Conservation (phyloP, 2,329 filamentous ascomycete genomes). For the Coniella vitis region DNA sequence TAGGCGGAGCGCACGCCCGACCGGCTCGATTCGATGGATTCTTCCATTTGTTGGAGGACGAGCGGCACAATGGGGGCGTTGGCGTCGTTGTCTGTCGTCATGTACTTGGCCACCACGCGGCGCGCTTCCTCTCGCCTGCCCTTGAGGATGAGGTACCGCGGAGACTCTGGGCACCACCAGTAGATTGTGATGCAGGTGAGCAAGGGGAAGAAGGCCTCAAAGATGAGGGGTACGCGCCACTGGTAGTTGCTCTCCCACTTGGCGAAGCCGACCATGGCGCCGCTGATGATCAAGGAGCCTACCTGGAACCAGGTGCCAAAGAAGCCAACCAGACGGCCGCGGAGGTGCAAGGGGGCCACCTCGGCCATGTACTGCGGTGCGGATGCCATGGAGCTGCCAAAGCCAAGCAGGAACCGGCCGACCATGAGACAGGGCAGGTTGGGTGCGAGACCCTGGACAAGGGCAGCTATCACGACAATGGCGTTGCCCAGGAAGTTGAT, state of each 20-base stretch:
- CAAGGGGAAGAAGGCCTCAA: constrained; percentile 40
- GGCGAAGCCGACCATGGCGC: constrained; percentile 35
- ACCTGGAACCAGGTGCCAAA: constrained; percentile 41
- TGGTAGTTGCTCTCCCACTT: constrained; percentile 30
- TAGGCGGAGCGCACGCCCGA: constrained; percentile 32
- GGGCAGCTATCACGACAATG: constrained; percentile 36
- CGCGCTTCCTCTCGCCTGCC: constrained; percentile 27
- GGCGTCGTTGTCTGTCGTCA: constrained; percentile 32
- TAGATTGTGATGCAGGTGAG: constrained; percentile 38
- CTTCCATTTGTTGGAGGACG: constrained; percentile 36
- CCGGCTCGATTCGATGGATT: constrained; percentile 33
- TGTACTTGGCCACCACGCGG: constrained; percentile 31
- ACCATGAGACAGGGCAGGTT: constrained; percentile 29
- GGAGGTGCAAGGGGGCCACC: constrained; percentile 24
- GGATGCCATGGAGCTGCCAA: constrained; percentile 25
- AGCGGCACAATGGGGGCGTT: constrained; percentile 35
- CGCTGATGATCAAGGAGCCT: constrained; percentile 34
- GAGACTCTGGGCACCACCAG: constrained; percentile 28
- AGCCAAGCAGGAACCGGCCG: constrained; percentile 29
- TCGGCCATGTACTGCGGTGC: constrained; percentile 25
- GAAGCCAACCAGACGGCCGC: constrained; percentile 38
- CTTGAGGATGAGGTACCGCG: constrained; percentile 28
- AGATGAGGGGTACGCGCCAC: constrained; percentile 34
- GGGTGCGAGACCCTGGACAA: constrained; percentile 40
- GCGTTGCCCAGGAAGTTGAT: constrained; percentile 39